Base-by-base conservation (phyloP, 192 early-diverging fungal genomes). In the Podila epicladia region DNA sequence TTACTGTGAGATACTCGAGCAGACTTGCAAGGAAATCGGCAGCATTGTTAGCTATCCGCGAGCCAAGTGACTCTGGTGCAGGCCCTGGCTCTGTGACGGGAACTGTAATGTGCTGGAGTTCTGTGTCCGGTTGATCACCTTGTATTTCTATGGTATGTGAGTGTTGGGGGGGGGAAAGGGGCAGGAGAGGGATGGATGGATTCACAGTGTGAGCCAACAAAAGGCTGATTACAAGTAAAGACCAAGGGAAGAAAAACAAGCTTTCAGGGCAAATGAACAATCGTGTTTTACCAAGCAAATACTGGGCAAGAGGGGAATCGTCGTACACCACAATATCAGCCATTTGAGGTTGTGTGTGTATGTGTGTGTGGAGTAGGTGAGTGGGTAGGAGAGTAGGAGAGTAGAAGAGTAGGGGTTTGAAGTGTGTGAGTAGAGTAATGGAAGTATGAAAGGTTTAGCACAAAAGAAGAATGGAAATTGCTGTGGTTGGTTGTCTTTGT, bases 221-320 rank as follows among this genome's bases (percentile, higher is more conserved):
- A 37, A n/a, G 19, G 28, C 29, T 3, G 48, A 22, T n/a, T 11
- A 51, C 15, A 19, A 12, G 38, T 20, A 13, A 55, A n/a, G 28
- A 17, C 2, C 4, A 45, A 45, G n/a, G 20, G n/a, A 5, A 50
- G 7, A 49, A 48, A 67, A 33, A 65, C 45, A 41, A 41, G 28
- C 37, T 65, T 45, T 65, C 45, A 29, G 64, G 9, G 64, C 17
- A 45, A 31, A 41, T 9, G 2, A 13, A 53, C 38, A 9, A 62
- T 32, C 24, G 9, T n/a, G 29, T n/a, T 22, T 29, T 85, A 91
- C 90, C 85, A 83, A 84, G 69, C 60, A 91, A 62, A 67, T 91
- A 91, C 28, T 88, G 85, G 41, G 87, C 90, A 49, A 91, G 73
- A 35, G 90, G 90, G 28, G 87, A 86, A 64, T 91, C 90, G 72